phyloP scores from a whole-genome alignment of 2,329 filamentous ascomycete genomes.

The Sarocladium strictum region DNA sequence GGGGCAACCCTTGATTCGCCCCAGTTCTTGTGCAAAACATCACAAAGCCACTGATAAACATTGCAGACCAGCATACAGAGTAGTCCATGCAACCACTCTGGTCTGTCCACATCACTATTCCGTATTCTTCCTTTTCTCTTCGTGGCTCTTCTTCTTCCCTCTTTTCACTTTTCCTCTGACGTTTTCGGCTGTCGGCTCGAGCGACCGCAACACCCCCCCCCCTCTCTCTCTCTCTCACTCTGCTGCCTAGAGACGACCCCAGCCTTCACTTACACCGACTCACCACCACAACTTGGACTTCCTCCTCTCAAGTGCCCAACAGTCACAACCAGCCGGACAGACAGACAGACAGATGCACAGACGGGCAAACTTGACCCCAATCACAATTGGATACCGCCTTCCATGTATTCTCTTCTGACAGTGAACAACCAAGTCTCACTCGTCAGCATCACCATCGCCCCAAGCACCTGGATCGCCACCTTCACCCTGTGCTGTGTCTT shows the following conservation, averaged over 20 bases:
- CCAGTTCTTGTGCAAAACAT: no score
- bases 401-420: conserved; percentile 54
- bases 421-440: conserved; percentile 58
- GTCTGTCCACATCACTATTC: background rate
- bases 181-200: background rate
- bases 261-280: conserved; percentile 3
- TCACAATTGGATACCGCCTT: conserved; percentile 10
- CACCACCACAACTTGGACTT: background rate
- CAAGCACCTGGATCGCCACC: conserved; percentile 50
- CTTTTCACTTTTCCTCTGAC: background rate
- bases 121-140: background rate
- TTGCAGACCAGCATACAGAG: background rate
- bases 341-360: no score
- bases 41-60: no score
- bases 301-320: background rate
- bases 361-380: background rate
- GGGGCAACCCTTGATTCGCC: background rate
- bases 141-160: background rate
- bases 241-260: background rate
- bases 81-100: background rate
- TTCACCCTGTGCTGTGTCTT: conserved; percentile 45
- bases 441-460: conserved; percentile 52
- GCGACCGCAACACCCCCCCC: background rate
- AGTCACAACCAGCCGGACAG: no score
- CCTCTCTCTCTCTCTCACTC: background rate